Percentiles rank a stretch among this genome's conserved stretches.
These are phyloP conservation scores for Cordyceps cateniannulata DNA, from an alignment of 2,329 filamentous ascomycete genomes.

Conservation along the genomic window DNA sequence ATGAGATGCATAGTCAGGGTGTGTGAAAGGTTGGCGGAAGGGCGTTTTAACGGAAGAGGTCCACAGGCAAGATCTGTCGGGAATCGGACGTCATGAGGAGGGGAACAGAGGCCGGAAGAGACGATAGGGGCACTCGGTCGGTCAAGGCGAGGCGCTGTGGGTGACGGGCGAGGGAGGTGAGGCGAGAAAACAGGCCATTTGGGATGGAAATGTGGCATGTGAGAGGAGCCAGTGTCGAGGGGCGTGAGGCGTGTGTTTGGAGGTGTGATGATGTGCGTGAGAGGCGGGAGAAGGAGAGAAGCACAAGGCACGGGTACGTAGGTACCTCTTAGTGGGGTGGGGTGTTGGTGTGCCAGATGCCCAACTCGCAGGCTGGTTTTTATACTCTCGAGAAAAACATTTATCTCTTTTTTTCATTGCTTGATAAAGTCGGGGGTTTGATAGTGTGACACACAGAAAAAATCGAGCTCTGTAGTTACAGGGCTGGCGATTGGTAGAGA, in stretches of 20 bases:
- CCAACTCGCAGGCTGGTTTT: no score
- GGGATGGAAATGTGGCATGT: background rate
- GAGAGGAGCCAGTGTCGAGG: background rate
- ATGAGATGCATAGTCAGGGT: background rate
- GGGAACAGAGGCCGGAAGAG: background rate
- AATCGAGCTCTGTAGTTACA: background rate
- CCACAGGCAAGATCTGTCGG: background rate
- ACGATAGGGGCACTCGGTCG: background rate
- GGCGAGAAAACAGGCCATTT: slow-evolving; percentile 6
- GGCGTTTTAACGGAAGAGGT: background rate
- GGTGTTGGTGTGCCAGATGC: no score
- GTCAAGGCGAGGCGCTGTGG: background rate
- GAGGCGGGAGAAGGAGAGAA: background rate
- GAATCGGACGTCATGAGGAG: background rate
- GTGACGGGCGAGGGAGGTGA: background rate
- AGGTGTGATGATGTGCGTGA: background rate
- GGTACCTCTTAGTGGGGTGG: no score
- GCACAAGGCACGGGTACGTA: background rate
- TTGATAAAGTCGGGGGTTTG: no score
- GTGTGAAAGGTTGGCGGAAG: background rate
- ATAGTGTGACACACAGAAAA: background rate
- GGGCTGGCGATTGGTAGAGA: background rate
- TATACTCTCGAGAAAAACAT: no score
- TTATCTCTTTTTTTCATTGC: no score
- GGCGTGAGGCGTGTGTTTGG: background rate